These are phyloP conservation scores for Globisporangium parvum DNA, from an alignment of 352 stramenopile genomes.

Conservation along the genomic window DNA sequence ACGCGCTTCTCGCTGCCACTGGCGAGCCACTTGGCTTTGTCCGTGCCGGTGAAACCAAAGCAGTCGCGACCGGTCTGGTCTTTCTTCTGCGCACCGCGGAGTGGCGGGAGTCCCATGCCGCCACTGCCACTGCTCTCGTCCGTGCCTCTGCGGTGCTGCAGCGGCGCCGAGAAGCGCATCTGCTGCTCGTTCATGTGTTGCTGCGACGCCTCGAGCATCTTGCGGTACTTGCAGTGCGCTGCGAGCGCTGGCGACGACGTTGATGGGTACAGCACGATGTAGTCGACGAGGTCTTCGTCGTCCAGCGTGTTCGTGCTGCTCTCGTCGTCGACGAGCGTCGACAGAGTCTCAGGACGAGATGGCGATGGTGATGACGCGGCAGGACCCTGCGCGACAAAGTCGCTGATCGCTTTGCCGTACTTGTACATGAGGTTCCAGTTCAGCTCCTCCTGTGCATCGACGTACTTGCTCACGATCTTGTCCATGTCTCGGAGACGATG, in stretches of 20 bases:
- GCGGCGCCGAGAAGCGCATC: slow-evolving; percentile 66
- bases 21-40: slow-evolving; percentile 59
- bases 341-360: background rate
- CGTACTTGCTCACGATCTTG: slow-evolving; percentile 70
- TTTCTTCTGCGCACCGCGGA: slow-evolving; percentile 54
- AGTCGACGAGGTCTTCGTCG: slow-evolving; percentile 57
- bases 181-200: slow-evolving; percentile 77
- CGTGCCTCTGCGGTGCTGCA: slow-evolving; percentile 57
- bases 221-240: slow-evolving; percentile 54
- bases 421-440: slow-evolving; percentile 61
- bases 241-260: slow-evolving; percentile 19
- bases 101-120: slow-evolving; percentile 30
- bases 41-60: slow-evolving; percentile 73
- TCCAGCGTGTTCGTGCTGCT: background rate
- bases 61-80: slow-evolving; percentile 49
- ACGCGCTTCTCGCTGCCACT: slow-evolving; percentile 49
- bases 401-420: slow-evolving; percentile 49
- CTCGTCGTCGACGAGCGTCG: background rate
- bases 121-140: slow-evolving; percentile 17
- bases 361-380: background rate
- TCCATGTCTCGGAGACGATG: slow-evolving; percentile 59
- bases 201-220: slow-evolving; percentile 78
- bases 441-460: slow-evolving; percentile 50
- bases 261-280: slow-evolving; percentile 57
- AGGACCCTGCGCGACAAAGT: slow-evolving; percentile 22